Evolutionary conservation across 257 asterid genomes (phyloP).

Genomic region (Fraxinus pennsylvanica): DNA sequence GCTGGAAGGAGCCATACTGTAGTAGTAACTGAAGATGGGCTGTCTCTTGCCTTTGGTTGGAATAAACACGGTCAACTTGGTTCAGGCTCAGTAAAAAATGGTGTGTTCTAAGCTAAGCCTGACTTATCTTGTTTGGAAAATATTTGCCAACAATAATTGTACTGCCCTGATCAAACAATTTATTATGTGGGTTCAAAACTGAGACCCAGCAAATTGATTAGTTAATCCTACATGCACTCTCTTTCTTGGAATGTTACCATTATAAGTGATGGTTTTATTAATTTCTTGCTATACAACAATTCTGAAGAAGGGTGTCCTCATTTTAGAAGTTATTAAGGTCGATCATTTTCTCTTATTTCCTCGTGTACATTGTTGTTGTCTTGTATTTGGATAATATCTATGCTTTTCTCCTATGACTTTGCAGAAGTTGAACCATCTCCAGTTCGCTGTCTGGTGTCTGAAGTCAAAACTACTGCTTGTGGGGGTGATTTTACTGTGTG

Average conservation of each 20-base stretch:
- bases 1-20: constrained; percentile 91
- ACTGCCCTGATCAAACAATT: neutral
- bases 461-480: constrained; percentile 60
- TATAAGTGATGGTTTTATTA: neutral
- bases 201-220: constrained; percentile 3
- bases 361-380: neutral
- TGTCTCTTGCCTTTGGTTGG: constrained; percentile 89
- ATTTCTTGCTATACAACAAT: neutral
- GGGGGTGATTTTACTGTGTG: constrained; percentile 97
- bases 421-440: constrained; percentile 86
- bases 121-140: neutral
- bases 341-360: neutral
- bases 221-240: neutral
- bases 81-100: constrained; percentile 73
- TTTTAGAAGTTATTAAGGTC: neutral
- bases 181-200: neutral
- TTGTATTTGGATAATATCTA: constrained; percentile 15
- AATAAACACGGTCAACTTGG: constrained; percentile 96
- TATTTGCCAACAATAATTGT: neutral
- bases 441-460: constrained; percentile 70
- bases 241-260: neutral
- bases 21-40: constrained; percentile 77
- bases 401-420: constrained; percentile 23
- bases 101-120: constrained; percentile 39
- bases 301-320: neutral